Conservation (phyloP, 345 rosid genomes). For the Chamaenerion angustifolium region DNA sequence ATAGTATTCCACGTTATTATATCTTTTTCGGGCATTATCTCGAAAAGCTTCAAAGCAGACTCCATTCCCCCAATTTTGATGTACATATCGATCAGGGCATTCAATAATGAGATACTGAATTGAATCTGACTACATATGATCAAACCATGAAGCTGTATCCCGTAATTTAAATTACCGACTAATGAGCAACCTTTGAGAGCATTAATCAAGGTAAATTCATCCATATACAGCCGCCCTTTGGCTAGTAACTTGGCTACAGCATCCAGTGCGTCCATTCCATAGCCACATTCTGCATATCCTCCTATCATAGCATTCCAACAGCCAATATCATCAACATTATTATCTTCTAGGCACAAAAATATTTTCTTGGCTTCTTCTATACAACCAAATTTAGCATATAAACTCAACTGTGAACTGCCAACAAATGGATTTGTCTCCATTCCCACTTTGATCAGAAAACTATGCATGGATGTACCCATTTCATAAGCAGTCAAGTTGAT, state of each 20-base stretch:
- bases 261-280: constrained; percentile 17
- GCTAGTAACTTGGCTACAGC: constrained; percentile 11
- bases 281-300: constrained; percentile 22
- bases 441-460: constrained; percentile 17
- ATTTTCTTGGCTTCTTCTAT: constrained; percentile 21
- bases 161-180: constrained; percentile 12
- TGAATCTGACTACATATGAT: constrained; percentile 11
- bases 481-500: constrained; percentile 4
- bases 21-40: constrained; percentile 15
- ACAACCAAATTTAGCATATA: constrained; percentile 22
- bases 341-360: constrained; percentile 7
- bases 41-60: constrained; percentile 16
- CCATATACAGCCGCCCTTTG: constrained; percentile 14
- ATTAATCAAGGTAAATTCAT: constrained; percentile 17
- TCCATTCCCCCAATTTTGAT: constrained; percentile 11
- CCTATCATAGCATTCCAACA: constrained; percentile 36
- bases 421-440: constrained; percentile 15
- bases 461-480: constrained; percentile 22
- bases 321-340: constrained; percentile 13
- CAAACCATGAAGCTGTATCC: constrained; percentile 26
- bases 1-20: constrained; percentile 27
- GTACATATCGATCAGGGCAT: constrained; percentile 31
- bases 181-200: constrained; percentile 23
- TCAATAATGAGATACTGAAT: constrained; percentile 11
- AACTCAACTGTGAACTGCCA: constrained; percentile 20